A percentile compares a stretch with the other conserved stretches of the same genome.
phyloP scores from a whole-genome alignment of 129 eudicot genomes.

The Deinandra increscens region DNA sequence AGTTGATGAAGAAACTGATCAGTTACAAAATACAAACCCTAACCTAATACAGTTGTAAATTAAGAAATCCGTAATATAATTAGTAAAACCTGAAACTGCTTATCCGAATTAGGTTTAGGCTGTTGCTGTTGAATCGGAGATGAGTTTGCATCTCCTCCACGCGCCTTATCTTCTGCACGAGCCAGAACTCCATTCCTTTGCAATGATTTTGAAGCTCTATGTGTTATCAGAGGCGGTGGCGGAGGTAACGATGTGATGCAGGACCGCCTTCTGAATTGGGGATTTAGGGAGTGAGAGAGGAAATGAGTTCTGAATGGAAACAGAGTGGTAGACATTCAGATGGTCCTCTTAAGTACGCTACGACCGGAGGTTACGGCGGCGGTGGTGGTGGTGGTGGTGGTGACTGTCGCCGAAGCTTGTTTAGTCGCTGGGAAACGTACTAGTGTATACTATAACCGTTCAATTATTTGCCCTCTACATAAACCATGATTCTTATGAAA shows the following conservation, averaged over 20 bases:
- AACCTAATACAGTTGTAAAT: background rate
- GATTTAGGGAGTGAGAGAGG: constrained; percentile 28
- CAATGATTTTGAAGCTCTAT: constrained; percentile 20
- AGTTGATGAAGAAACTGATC: background rate
- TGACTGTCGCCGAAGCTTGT: background rate
- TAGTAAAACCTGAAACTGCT: constrained; percentile 46
- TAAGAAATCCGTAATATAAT: background rate
- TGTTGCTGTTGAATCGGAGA: constrained; percentile 31
- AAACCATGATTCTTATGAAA: no score
- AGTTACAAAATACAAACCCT: constrained; percentile 1
- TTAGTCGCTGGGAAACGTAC: no score
- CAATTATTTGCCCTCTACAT: no score
- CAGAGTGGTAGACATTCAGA: constrained; percentile 34
- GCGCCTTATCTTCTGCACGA: constrained; percentile 70
- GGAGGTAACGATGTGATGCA: constrained; percentile 21
- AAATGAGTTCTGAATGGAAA: constrained; percentile 36
- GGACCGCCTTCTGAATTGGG: constrained; percentile 34
- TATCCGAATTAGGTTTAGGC: constrained; percentile 35
- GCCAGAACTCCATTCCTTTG: constrained; percentile 55
- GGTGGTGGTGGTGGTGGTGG: background rate
- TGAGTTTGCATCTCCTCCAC: constrained; percentile 32
- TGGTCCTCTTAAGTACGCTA: background rate
- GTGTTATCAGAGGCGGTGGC: constrained; percentile 23
- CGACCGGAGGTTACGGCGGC: constrained; percentile 14
- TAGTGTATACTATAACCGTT: no score